Conservation (phyloP, 2,329 filamentous ascomycete species). For the Chaetomiaceae sp. region DNA sequence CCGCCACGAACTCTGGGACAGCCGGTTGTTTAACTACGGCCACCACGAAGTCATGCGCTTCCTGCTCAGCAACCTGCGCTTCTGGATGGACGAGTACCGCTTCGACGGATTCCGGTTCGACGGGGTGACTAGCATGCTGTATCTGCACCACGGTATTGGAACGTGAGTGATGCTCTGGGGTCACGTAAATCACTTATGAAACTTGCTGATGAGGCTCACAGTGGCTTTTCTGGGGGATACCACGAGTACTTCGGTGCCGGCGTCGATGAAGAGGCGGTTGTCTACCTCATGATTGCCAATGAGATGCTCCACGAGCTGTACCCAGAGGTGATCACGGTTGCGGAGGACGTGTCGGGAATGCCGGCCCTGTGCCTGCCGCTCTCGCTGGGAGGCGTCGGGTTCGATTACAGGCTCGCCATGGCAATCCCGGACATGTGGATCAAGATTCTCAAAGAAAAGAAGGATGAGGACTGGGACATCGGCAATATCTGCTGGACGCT, state of each 20-base stretch:
- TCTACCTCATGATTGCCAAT: slow-evolving; percentile 94
- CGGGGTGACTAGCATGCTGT: slow-evolving; percentile 97
- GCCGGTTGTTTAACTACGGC: slow-evolving; percentile 94
- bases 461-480: slow-evolving; percentile 90
- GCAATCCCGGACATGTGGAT: slow-evolving; percentile 98
- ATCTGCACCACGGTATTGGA: slow-evolving; percentile 91
- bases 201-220: slow-evolving; percentile 34
- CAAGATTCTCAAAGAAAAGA: slow-evolving; percentile 91
- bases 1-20: slow-evolving; percentile 91
- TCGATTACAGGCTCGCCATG: slow-evolving; percentile 97
- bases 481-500: slow-evolving; percentile 77
- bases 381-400: slow-evolving; percentile 83
- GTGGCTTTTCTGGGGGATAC: slow-evolving; percentile 93
- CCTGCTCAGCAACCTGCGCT: slow-evolving; percentile 86
- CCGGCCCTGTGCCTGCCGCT: slow-evolving; percentile 87
- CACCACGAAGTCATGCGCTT: slow-evolving; percentile 94
- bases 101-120: slow-evolving; percentile 99
- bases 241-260: slow-evolving; percentile 91
- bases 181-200: background rate
- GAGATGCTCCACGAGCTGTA: slow-evolving; percentile 91
- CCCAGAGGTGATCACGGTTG: slow-evolving; percentile 81
- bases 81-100: slow-evolving; percentile 98
- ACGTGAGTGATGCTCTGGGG: slow-evolving; percentile 55
- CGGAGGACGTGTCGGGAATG: slow-evolving; percentile 98
- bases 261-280: slow-evolving; percentile 89